Conservation (phyloP, 2,329 filamentous ascomycete genomes). For the Penicillium capsulatum region DNA sequence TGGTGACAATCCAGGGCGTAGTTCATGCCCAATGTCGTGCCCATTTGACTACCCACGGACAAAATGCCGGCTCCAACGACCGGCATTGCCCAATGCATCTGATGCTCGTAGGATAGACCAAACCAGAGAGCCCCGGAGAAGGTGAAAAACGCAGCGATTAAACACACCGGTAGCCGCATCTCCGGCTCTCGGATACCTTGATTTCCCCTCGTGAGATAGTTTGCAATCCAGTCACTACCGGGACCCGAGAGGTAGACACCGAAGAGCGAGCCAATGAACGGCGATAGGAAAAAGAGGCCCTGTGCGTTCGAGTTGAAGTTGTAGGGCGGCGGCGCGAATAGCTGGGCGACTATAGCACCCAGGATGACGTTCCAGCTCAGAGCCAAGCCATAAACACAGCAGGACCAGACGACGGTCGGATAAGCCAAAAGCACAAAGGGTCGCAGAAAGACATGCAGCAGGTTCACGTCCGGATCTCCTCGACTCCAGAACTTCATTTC, state of each 20-base stretch:
- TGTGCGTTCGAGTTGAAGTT: not conserved
- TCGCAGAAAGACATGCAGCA: slow-evolving; percentile 19
- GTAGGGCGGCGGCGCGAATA: slow-evolving; percentile 19
- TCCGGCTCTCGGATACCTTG: slow-evolving; percentile 33
- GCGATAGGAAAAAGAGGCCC: not conserved
- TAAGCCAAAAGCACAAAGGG: slow-evolving; percentile 22
- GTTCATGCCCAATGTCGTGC: slow-evolving; percentile 24
- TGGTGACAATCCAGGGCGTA: slow-evolving; percentile 27
- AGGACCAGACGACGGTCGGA: slow-evolving; percentile 26
- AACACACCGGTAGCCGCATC: slow-evolving; percentile 29
- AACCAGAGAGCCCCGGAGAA: slow-evolving; percentile 23
- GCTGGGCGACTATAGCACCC: slow-evolving; percentile 22
- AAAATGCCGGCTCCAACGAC: slow-evolving; percentile 25
- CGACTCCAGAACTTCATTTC: slow-evolving; percentile 13
- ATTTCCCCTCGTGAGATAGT: slow-evolving; percentile 25
- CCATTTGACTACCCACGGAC: slow-evolving; percentile 28
- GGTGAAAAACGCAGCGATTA: slow-evolving; percentile 24
- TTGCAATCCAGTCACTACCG: slow-evolving; percentile 30
- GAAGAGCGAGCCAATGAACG: slow-evolving; percentile 1
- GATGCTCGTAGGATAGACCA: slow-evolving; percentile 20
- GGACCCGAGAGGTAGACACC: slow-evolving; percentile 51
- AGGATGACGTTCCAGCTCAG: slow-evolving; percentile 31
- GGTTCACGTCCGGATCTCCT: slow-evolving; percentile 19
- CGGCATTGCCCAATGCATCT: slow-evolving; percentile 19
- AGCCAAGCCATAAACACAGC: slow-evolving; percentile 22